Percentiles rank a stretch among this genome's conserved stretches.
phyloP scores from a whole-genome alignment of 495 filamentous ascomycete species.

The Elasticomyces elasticus region DNA sequence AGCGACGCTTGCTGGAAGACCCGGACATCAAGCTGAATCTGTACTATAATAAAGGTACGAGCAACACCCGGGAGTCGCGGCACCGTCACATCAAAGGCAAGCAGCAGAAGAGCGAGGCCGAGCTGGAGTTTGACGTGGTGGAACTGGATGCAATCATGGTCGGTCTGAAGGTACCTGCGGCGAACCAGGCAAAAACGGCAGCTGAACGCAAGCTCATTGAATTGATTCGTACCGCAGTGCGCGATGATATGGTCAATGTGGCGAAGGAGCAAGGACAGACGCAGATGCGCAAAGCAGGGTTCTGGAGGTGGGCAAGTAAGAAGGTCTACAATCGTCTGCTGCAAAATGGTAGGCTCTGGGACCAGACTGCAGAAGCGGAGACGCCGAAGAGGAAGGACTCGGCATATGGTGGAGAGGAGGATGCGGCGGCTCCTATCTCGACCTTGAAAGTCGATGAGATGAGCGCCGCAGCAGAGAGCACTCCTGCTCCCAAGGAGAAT shows the following conservation, averaged over 20 bases:
- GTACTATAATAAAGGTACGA: constrained; percentile 13
- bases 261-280: constrained; percentile 7
- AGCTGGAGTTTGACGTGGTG: background rate
- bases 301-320: constrained; percentile 19
- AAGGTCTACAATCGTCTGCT: constrained; percentile 16
- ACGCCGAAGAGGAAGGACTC: constrained; percentile 1
- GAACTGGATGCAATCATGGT: constrained; percentile 6
- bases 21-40: constrained; percentile 16
- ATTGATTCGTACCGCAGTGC: background rate
- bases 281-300: constrained; percentile 14
- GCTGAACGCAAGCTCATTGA: background rate
- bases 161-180: background rate
- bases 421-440: background rate
- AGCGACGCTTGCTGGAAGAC: constrained; percentile 1
- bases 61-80: constrained; percentile 7
- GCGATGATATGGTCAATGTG: constrained; percentile 7
- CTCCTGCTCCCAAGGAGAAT: background rate
- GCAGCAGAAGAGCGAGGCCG: background rate
- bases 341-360: constrained; percentile 15
- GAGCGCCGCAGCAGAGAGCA: background rate
- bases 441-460: background rate
- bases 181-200: background rate
- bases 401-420: background rate
- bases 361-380: background rate
- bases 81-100: background rate